phyloP scores from a whole-genome alignment of 1,139 yeast species.

The Wickerhamomyces sp. region DNA sequence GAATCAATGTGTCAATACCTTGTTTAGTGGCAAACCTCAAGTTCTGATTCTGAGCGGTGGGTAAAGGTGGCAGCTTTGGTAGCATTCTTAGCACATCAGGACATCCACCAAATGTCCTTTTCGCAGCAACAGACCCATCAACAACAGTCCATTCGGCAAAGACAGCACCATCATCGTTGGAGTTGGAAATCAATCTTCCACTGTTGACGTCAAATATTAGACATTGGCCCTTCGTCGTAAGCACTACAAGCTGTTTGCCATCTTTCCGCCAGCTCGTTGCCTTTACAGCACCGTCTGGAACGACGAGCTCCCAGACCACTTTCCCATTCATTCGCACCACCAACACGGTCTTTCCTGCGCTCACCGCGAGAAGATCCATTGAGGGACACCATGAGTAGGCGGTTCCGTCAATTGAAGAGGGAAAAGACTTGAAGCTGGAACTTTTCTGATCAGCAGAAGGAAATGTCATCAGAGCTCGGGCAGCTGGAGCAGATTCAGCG shows the following conservation, averaged over 20 bases:
- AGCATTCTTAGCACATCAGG: constrained; percentile 27
- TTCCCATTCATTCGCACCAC: constrained; percentile 53
- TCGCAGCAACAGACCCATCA: constrained; percentile 1
- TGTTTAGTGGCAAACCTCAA: constrained; percentile 22
- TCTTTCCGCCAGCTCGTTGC: constrained; percentile 33
- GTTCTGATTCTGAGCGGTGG: constrained; percentile 17
- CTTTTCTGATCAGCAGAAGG: neutral
- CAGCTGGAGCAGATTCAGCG: neutral
- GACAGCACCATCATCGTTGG: constrained; percentile 3
- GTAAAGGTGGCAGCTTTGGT: constrained; percentile 33
- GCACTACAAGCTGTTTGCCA: constrained; percentile 38
- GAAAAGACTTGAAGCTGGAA: constrained; percentile 2
- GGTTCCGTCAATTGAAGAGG: constrained; percentile 10
- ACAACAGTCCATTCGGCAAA: constrained; percentile 8
- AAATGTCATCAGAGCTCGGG: neutral
- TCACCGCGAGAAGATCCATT: constrained; percentile 46
- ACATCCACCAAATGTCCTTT: constrained; percentile 5
- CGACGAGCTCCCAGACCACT: constrained; percentile 36
- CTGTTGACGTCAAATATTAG: constrained; percentile 46
- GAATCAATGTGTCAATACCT: constrained; percentile 25
- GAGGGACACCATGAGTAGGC: constrained; percentile 44
- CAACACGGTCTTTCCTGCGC: constrained; percentile 40
- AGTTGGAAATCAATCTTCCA: constrained; percentile 34
- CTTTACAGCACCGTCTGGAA: constrained; percentile 31
- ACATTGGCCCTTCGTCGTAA: constrained; percentile 40